Percentiles rank a stretch among this genome's conserved stretches.
Conservation (phyloP, 495 filamentous ascomycete species). For the Lepraria neglecta region DNA sequence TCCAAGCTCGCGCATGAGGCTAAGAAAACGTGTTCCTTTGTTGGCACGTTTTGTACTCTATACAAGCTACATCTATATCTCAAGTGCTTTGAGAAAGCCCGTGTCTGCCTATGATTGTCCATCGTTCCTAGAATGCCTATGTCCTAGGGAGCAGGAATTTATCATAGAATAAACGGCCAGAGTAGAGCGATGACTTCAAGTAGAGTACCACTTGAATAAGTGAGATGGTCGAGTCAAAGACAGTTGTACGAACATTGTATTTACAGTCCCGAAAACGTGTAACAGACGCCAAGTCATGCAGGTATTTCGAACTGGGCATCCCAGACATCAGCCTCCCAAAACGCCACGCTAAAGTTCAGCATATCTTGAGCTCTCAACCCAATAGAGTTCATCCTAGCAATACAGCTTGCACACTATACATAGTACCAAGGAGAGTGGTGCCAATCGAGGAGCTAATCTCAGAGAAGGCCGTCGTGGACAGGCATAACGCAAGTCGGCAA, state of each 20-base stretch:
- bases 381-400: not conserved
- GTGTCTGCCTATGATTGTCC: no score
- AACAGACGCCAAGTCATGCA: no score
- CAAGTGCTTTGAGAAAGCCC: no score
- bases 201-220: not conserved
- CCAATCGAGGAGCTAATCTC: not conserved
- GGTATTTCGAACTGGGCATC: no score
- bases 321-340: not conserved
- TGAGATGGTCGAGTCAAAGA: not conserved
- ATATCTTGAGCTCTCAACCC: not conserved
- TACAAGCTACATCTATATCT: no score
- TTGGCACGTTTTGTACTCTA: not conserved
- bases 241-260: not conserved
- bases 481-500: conserved; percentile 19
- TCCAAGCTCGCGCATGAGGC: not conserved
- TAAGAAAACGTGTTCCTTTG: not conserved
- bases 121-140: no score
- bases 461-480: conserved; percentile 12
- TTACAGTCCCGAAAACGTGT: not conserved
- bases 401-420: not conserved
- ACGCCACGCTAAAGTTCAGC: conserved; percentile 5
- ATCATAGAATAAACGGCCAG: not conserved
- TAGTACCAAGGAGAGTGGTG: not conserved
- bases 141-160: not conserved
- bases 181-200: not conserved